A percentile compares a stretch with the other conserved stretches of the same genome.
These are phyloP conservation scores for Ceratocystis lukuohia DNA, from an alignment of 2,329 filamentous ascomycete species.

Conservation along the genomic window DNA sequence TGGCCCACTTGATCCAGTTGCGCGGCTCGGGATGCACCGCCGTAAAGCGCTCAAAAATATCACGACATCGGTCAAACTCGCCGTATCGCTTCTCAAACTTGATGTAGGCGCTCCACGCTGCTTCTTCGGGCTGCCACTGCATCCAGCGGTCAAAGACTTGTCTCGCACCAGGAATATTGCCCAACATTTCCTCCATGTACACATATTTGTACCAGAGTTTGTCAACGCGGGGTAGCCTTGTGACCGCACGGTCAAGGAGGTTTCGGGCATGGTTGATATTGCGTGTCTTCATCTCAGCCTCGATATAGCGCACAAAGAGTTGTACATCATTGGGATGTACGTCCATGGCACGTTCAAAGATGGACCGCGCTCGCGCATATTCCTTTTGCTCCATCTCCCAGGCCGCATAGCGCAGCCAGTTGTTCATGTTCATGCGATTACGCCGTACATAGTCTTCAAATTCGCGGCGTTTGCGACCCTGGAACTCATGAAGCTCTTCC, in stretches of 20 bases:
- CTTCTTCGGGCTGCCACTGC: constrained; percentile 94
- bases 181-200: constrained; percentile 96
- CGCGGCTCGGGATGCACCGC: constrained; percentile 84
- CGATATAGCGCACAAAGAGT: constrained; percentile 86
- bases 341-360: constrained; percentile 91
- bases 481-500: constrained; percentile 94
- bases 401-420: constrained; percentile 94
- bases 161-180: constrained; percentile 80
- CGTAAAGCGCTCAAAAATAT: constrained; percentile 82
- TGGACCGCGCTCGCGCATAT: constrained; percentile 74
- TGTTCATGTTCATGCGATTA: constrained; percentile 91
- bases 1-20: constrained; percentile 98
- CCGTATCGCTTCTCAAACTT: constrained; percentile 92
- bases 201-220: constrained; percentile 99
- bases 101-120: constrained; percentile 90
- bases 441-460: constrained; percentile 97
- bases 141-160: constrained; percentile 98
- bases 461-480: constrained; percentile 88
- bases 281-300: constrained; percentile 82
- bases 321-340: constrained; percentile 76
- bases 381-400: constrained; percentile 99
- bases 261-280: constrained; percentile 98
- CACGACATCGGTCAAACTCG: constrained; percentile 79
- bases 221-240: constrained; percentile 76
- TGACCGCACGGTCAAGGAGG: constrained; percentile 85